phyloP scores from a whole-genome alignment of 441 rosid species.

The Euphorbia schlechtendalii region DNA sequence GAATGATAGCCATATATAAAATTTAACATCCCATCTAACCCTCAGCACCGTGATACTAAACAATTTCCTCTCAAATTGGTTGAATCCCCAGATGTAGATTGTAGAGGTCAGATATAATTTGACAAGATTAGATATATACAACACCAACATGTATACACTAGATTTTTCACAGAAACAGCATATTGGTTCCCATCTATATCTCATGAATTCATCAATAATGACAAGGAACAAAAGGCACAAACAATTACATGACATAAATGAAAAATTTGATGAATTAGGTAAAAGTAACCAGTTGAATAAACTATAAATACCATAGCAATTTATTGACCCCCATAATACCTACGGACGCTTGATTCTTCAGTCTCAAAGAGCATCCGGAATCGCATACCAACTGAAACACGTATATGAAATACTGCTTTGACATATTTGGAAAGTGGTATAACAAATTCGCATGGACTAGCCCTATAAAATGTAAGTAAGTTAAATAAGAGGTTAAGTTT shows the following conservation, averaged over 20 bases:
- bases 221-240: not conserved
- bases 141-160: too few relatives aligned
- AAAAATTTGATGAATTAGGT: not conserved
- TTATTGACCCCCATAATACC: slow-evolving; percentile 33
- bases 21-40: not conserved
- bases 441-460: slow-evolving; percentile 69
- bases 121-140: not conserved
- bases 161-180: not conserved
- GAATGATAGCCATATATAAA: not conserved
- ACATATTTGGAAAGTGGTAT: slow-evolving; percentile 58
- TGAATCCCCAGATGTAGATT: not conserved
- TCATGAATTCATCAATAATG: not conserved
- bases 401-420: slow-evolving; percentile 59
- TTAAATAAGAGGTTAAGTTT: slow-evolving; percentile 4
- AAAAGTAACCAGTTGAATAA: not conserved
- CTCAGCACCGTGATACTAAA: slow-evolving; percentile 7
- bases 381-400: slow-evolving; percentile 75
- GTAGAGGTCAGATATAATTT: not conserved
- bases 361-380: slow-evolving; percentile 77
- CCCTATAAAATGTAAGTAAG: slow-evolving; percentile 35
- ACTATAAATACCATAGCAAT: slow-evolving; percentile 11
- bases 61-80: not conserved
- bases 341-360: slow-evolving; percentile 68
- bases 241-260: not conserved
- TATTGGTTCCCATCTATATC: not conserved